Evolutionary conservation across 345 rosid species (phyloP), one percentile per base, ranked within the genome.

Genomic region (Eucalyptus urophylla): DNA sequence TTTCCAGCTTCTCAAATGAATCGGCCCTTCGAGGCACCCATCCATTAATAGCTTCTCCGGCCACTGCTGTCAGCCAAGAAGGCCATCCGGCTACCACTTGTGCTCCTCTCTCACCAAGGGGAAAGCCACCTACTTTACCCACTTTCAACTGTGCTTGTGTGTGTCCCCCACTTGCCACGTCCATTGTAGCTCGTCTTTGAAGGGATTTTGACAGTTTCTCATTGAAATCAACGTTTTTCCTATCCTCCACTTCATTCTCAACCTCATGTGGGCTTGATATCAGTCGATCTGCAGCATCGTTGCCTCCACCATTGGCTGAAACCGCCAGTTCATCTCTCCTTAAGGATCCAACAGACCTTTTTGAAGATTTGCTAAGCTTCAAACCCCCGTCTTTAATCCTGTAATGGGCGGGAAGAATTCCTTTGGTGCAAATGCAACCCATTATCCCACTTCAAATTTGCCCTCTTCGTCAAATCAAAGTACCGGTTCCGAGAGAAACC

Each of bases 81-180:
- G 99, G 99, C 99, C 99, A 98, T 90, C 99, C 99, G 62, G 99
- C 97, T 89, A 94, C 94, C 87, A 95, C 93, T 81, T 94, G 96
- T 54, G 95, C 96, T 50, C 95, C 98, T 92, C 87, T 94, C 88
- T 97, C 98, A 40, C 98, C 97, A 80, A 87, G 92, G 43, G 93
- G 50, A 89, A 95, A 81, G 87, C 96, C 94, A 88, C 88, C 86
- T 83, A 97, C 90, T 86, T 94, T 93, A 65, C 91, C 49, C 58
- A 92, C 91, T 94, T 87, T 86, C 86, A 93, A 40, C 27, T 27
- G 86, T 27, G 51, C 90, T 43, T 90, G 94, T 44, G 67, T 87
- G 27, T 86, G 65, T 58, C 91, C 92, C 88, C 90, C 91, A 86
- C 76, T 89, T 25, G 24, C 90, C 21, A 87, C 53, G 11, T 94